Base-by-base conservation (phyloP, 495 filamentous ascomycete species). In the Penicillium antarcticum region DNA sequence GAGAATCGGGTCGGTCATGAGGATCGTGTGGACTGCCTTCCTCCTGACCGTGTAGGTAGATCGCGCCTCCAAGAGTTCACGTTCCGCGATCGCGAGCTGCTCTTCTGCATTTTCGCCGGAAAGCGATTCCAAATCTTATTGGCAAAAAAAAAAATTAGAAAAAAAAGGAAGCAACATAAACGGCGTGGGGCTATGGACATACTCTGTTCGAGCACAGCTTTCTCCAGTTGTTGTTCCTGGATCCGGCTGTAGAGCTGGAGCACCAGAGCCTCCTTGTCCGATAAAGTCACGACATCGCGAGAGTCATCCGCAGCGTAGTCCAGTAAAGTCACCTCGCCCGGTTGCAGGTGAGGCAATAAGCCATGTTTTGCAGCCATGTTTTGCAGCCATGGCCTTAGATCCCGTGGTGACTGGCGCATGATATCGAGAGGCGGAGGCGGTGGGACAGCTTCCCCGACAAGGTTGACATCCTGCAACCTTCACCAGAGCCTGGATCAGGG, bases 1-100 rank as follows among this genome's bases (percentile, higher is more conserved):
- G 44, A 95, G 69, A 41, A 84, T 84, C 9, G 89, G 88, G 59
- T 88, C 85, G 18, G 83, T 81, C 55, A 80, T 79, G 51, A 92
- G 67, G 21, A 87, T 80, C 43, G 74, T 83, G 42, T 82, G 79
- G 11, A 86, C 68, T n/a, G 88, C 79, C 53, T 80, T 81, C 57
- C 82, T 82, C 48, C 80, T 81, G 48, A 91, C 72, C 29, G 78
- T 74, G 61, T 89, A 87, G 38, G 74, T 72, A 40, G 87, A 83
- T 61, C 84, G 81, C 36, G 87, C 81, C 56, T 88, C 81, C 18
- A 90, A 68, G 29, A 88, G 77, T 45, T 83, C 83, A 39, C 78
- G 76, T 60, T 89, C 83, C 2, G 84, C 81, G 42, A 60, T 62
- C 41, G 69, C 68, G 41, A 83, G 71, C 56, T 80, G 70, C 42